These are phyloP conservation scores for Podaxis sp. DNA, from an alignment of 768 basidiomycete genomes.

Conservation along the genomic window DNA sequence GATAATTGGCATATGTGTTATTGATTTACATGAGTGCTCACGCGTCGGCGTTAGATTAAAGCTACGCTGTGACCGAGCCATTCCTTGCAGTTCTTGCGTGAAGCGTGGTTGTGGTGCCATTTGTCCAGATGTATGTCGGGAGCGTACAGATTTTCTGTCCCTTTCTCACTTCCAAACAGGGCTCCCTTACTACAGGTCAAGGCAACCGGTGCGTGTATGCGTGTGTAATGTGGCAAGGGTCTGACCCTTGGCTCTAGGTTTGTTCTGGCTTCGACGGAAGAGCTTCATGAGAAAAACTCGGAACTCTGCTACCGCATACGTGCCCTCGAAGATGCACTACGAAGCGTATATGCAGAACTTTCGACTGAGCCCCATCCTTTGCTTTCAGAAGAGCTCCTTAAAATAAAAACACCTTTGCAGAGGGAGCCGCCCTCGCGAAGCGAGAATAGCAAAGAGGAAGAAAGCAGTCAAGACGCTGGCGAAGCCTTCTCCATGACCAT, in stretches of 20 bases:
- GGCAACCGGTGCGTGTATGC: constrained; percentile 61
- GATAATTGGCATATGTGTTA: constrained; percentile 5
- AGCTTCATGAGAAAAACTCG: constrained; percentile 79
- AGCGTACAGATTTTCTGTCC: constrained; percentile 6
- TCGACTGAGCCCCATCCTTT: constrained; percentile 64
- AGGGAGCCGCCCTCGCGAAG: constrained; percentile 51
- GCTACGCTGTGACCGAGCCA: constrained; percentile 69
- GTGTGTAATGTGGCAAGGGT: background rate
- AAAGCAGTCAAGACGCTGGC: constrained; percentile 57
- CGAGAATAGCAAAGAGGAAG: constrained; percentile 50
- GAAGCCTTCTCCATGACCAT: constrained; percentile 80
- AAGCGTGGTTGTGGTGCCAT: constrained; percentile 80
- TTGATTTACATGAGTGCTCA: background rate
- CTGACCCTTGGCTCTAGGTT: constrained; percentile 41
- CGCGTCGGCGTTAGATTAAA: constrained; percentile 46
- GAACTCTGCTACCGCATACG: constrained; percentile 70
- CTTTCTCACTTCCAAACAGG: constrained; percentile 36
- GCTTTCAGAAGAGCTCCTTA: constrained; percentile 69
- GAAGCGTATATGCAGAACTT: constrained; percentile 54
- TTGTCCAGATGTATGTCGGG: constrained; percentile 66
- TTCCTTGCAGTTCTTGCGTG: constrained; percentile 78
- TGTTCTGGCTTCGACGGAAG: constrained; percentile 75
- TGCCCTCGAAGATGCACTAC: constrained; percentile 71
- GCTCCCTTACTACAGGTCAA: constrained; percentile 65
- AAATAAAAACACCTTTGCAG: constrained; percentile 74